Percentiles rank a stretch among this genome's conserved stretches.
phyloP scores from a whole-genome alignment of 805 yeast genomes.

The Naumovozyma dairenensis region DNA sequence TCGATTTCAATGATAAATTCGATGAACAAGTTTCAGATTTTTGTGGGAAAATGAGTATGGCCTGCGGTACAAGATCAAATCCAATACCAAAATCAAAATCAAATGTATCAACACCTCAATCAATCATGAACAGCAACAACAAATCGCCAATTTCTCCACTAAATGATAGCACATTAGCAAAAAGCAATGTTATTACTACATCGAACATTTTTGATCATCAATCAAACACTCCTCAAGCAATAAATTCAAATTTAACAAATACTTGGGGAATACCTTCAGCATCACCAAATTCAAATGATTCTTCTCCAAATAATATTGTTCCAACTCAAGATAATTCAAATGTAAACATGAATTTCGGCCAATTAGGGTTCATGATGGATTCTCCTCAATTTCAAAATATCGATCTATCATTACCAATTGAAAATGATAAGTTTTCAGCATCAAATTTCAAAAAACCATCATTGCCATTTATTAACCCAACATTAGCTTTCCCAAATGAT shows the following conservation, averaged over 20 bases:
- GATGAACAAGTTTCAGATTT: constrained; percentile 67
- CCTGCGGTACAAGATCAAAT: constrained; percentile 66
- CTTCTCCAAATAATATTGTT: background rate
- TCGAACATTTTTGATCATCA: background rate
- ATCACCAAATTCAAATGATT: too few species aligned
- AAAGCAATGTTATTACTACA: background rate
- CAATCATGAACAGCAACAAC: too few species aligned
- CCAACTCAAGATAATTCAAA: too few species aligned
- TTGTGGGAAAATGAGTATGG: constrained; percentile 66
- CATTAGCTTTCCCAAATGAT: constrained; percentile 26
- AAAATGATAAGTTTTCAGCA: background rate
- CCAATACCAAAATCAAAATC: constrained; percentile 46
- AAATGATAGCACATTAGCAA: too few species aligned
- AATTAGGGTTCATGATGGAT: constrained; percentile 6
- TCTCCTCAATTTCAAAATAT: background rate
- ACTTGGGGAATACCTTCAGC: constrained; percentile 7
- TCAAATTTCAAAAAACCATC: background rate
- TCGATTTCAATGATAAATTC: constrained; percentile 36
- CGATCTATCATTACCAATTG: background rate
- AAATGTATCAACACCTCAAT: background rate
- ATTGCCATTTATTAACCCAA: constrained; percentile 20
- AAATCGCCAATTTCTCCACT: constrained; percentile 3
- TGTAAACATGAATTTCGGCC: constrained; percentile 13
- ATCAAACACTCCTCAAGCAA: background rate
- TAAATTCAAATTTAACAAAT: constrained; percentile 3